phyloP scores from a whole-genome alignment of 2,329 filamentous ascomycete species.

The Elsinoe perseae region DNA sequence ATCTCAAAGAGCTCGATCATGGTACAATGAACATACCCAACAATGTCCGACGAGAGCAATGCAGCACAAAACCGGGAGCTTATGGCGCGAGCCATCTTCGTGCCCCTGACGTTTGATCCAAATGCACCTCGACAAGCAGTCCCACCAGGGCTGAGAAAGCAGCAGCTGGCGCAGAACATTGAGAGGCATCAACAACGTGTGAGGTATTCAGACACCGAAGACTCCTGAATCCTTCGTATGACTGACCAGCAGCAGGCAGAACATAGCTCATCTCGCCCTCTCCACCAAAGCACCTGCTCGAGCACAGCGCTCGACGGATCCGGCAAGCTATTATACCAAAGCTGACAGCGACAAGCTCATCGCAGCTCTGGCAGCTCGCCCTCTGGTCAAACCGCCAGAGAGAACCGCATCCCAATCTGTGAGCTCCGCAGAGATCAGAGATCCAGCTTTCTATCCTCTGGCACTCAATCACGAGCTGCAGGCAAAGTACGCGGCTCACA shows the following conservation, averaged over 20 bases:
- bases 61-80: not conserved
- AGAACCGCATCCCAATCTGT: not conserved
- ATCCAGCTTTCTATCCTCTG: not conserved
- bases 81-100: conserved; percentile 19
- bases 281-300: not conserved
- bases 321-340: no score
- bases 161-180: conserved; percentile 11
- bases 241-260: not conserved
- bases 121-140: conserved; percentile 1
- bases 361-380: not conserved
- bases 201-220: conserved; percentile 5
- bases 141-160: conserved; percentile 9
- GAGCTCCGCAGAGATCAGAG: not conserved
- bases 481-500: not conserved
- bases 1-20: no score
- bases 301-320: not conserved
- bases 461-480: not conserved
- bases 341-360: not conserved
- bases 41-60: not conserved
- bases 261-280: conserved; percentile 1
- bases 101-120: conserved; percentile 19
- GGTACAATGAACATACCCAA: not conserved
- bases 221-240: no score
- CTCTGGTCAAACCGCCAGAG: not conserved
- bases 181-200: conserved; percentile 14